phyloP scores from a whole-genome alignment of 2,329 filamentous ascomycete species.

The Fusarium torulosum region DNA sequence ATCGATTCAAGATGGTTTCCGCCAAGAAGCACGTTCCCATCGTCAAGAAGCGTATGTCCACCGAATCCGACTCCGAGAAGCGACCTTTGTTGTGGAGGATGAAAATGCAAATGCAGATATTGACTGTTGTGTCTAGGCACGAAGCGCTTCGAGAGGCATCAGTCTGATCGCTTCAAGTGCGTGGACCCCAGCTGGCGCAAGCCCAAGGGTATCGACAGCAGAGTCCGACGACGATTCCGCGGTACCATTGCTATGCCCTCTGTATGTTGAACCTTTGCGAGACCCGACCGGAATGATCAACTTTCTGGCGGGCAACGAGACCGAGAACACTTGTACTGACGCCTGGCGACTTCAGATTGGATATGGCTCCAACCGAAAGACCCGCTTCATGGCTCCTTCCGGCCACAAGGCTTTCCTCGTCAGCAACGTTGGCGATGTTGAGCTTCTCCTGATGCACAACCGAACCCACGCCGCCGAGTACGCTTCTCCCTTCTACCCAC shows the following conservation, averaged over 20 bases:
- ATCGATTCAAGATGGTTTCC: slow-evolving; percentile 84
- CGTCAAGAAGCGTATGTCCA: slow-evolving; percentile 98
- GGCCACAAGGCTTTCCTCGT: slow-evolving; percentile 99
- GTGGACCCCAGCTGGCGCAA: slow-evolving; percentile 95
- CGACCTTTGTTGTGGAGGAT: slow-evolving; percentile 28
- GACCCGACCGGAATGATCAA: slow-evolving; percentile 7
- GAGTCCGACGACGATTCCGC: slow-evolving; percentile 97
- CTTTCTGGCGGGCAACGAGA: slow-evolving; percentile 1
- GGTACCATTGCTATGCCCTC: slow-evolving; percentile 97
- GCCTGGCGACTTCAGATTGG: slow-evolving; percentile 77
- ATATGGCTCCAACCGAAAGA: slow-evolving; percentile 99
- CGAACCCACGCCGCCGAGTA: slow-evolving; percentile 99
- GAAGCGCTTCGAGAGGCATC: slow-evolving; percentile 96
- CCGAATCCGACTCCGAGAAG: slow-evolving; percentile 32
- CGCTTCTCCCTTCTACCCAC: slow-evolving; percentile 55
- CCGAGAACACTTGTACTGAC: slow-evolving; percentile 30
- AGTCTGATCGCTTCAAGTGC: slow-evolving; percentile 96
- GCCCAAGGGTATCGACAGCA: slow-evolving; percentile 99
- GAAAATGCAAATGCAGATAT: slow-evolving; percentile 45
- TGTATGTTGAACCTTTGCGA: slow-evolving; percentile 71
- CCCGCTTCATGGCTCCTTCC: slow-evolving; percentile 97
- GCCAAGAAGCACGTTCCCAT: slow-evolving; percentile 99
- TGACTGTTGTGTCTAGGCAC: slow-evolving; percentile 73
- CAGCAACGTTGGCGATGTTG: slow-evolving; percentile 94
- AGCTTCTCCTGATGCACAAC: slow-evolving; percentile 99